Evolutionary conservation across 768 basidiomycete genomes (phyloP).

Genomic region (Royoungia palumana): DNA sequence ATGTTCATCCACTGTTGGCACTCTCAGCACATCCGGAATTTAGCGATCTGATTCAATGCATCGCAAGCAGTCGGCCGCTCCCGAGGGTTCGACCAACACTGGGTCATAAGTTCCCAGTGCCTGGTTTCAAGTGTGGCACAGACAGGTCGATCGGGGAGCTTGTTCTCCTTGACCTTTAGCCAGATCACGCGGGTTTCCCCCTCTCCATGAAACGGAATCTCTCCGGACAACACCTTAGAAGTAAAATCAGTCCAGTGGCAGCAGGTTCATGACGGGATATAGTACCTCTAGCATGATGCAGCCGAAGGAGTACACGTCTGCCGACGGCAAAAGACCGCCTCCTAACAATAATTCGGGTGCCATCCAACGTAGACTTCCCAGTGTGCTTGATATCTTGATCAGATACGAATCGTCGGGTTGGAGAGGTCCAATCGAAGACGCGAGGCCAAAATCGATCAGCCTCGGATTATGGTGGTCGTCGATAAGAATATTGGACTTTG

Average conservation of each 20-base stretch:
- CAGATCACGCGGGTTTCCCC: background rate
- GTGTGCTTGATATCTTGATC: background rate
- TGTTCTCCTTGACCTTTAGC: constrained; percentile 1
- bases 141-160: background rate
- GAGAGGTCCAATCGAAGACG: background rate
- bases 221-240: background rate
- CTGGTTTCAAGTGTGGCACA: background rate
- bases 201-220: background rate
- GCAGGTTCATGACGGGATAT: no score
- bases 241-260: background rate
- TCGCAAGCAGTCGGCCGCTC: background rate
- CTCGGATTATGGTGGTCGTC: background rate
- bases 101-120: background rate
- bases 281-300: constrained; percentile 2
- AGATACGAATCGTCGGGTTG: background rate
- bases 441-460: background rate
- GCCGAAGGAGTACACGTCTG: background rate
- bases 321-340: background rate
- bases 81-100: background rate
- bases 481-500: background rate
- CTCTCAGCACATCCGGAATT: background rate
- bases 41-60: background rate
- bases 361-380: background rate
- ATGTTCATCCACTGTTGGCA: no score
- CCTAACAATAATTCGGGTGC: background rate